Evolutionary conservation across 106 monocot genomes (phyloP), one percentile per base, ranked within the genome.

Genomic region (Phalaenopsis equestris): DNA sequence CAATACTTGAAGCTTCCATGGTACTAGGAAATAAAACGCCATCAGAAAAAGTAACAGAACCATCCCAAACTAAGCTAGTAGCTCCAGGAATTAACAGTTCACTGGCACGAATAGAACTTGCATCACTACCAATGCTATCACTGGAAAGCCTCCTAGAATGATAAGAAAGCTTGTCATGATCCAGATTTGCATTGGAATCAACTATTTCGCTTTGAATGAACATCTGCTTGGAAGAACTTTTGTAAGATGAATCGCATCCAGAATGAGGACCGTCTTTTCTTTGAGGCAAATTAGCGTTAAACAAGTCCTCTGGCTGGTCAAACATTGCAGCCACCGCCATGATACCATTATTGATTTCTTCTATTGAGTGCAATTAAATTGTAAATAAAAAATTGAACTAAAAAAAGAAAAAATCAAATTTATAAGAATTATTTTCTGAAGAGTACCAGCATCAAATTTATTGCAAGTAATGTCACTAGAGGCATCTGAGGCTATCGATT

Each of bases 61-160:
- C 83, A 84, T 94, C 92, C 42, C 87, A 85, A 79, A 78, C 42
- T 55, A 21, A 70, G 70, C 38, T 70, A 4, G 70, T 38, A 70
- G 82, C 89, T 83, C 83, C 89, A 82, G 84, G 74, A 78, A 74
- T 80, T 64, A 91, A 93, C 73, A 83, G 41, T 61, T 93, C 95
- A 87, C 87, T 94, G 19, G 91, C 91, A 80, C 90, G 81, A 78
- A 89, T 56, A 82, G 96, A 98, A 86, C 94, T 94, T 56, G 78
- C 73, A 84, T 98, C 98, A 88, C 98, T 98, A 4, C 85, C 88
- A 67, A 93, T 84, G 78, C 98, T 98, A 76, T 98, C 98, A 84
- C 78, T 30, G 80, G 98, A 98, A 65, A 78, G 79, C 80, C 86
- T 98, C 75, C 98, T 82, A 67, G 75, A 42, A 85, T 98, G 98